These are phyloP conservation scores for Aquanectria penicillioides DNA, from an alignment of 2,329 filamentous ascomycete genomes.

Conservation along the genomic window DNA sequence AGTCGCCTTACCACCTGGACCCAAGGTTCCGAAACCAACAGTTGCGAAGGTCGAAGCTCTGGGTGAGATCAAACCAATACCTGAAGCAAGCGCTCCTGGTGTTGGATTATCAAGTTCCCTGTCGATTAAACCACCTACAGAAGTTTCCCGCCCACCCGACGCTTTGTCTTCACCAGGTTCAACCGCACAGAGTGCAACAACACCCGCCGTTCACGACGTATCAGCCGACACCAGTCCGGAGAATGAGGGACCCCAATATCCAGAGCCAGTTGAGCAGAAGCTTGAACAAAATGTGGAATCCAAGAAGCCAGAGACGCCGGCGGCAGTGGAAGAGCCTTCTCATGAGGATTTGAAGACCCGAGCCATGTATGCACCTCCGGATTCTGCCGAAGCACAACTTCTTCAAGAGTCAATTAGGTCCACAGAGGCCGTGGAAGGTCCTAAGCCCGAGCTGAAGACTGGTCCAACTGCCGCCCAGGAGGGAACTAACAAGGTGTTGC, in stretches of 20 bases:
- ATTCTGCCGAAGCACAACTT: slow-evolving; percentile 56
- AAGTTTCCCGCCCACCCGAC: slow-evolving; percentile 53
- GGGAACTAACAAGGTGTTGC: slow-evolving; percentile 15
- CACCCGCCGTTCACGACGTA: slow-evolving; percentile 72
- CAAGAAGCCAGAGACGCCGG: slow-evolving; percentile 27
- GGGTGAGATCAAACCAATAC: slow-evolving; percentile 12
- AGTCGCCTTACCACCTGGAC: slow-evolving; percentile 46
- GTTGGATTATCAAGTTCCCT: slow-evolving; percentile 23
- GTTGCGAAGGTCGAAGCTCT: slow-evolving; percentile 13
- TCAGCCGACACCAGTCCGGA: slow-evolving; percentile 82
- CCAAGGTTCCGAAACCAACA: slow-evolving; percentile 40
- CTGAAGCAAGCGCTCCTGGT: slow-evolving; percentile 8
- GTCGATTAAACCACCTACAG: slow-evolving; percentile 48
- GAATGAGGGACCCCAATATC: slow-evolving; percentile 69
- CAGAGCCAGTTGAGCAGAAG: slow-evolving; percentile 59
- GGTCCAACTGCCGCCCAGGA: slow-evolving; percentile 3
- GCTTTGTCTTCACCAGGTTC: slow-evolving; percentile 68
- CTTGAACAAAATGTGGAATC: slow-evolving; percentile 51
- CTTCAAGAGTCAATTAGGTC: slow-evolving; percentile 55
- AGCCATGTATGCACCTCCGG: slow-evolving; percentile 33
- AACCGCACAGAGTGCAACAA: slow-evolving; percentile 78
- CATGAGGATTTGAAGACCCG: slow-evolving; percentile 35
- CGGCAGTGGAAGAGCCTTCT: slow-evolving; percentile 17
- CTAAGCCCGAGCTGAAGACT: slow-evolving; percentile 10
- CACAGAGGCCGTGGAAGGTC: slow-evolving; percentile 32